Base-by-base conservation (phyloP, 495 filamentous ascomycete species). In the Halenospora varia region DNA sequence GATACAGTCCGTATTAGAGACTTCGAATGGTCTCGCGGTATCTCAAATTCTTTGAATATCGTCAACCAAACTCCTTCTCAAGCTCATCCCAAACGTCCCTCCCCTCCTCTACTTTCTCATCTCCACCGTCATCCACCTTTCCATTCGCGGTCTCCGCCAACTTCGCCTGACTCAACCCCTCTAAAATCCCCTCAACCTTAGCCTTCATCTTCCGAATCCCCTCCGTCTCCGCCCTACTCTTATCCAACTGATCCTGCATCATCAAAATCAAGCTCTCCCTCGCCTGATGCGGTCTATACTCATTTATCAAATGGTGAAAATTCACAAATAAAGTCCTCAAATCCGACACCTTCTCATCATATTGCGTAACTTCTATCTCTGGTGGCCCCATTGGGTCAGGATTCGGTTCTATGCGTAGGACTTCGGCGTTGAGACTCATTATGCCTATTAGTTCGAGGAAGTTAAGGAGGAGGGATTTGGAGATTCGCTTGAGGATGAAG, bases 261-360 rank as follows among this genome's bases (percentile, higher is more conserved):
- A 94, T 82, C 66, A 85, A 68, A 23, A 96, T 95, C 44, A 97
- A 75, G 25, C 85, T 91, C 72, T 97, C 95, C 39, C 94, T 76
- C 22, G 92, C 92, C 70, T 98, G 95, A 70, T 98, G 94, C 2
- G 94, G 95, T 20, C 94, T 85, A 70, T 97, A 97, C 56, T 94
- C 86, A 69, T 98, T 98, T 48, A 97, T 80, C 18, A 93, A 79
- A 60, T 92, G 88, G 68, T 97, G 90, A 52, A 92, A 87, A 71
- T 97, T 96, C 64, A 90, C 83, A 55, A 93, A 86, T 2, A 97
- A 63, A 22, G 83, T 88, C 62, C 84, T 77, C n/a, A 98, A 62
- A 63, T 96, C 85, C 2, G 82, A 72, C 24, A 92, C 77, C 65
- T 93, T 92, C 17, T 84, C 77, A 19, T 76, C 71, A 48, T 71